phyloP scores from a whole-genome alignment of 257 asterid genomes.

The Lantana camara region DNA sequence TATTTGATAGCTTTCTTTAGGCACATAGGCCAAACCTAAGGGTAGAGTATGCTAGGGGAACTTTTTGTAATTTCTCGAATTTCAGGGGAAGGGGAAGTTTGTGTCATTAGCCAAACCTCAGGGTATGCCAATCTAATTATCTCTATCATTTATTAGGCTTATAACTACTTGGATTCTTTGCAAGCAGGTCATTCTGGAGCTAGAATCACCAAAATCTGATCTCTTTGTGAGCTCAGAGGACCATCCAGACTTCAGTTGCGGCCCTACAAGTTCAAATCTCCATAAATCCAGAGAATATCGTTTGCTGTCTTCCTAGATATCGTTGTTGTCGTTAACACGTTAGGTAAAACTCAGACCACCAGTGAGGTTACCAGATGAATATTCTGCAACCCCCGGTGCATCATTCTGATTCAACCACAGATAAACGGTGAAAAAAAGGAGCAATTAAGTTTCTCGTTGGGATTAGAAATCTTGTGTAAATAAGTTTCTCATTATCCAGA shows the following conservation, averaged over 20 bases:
- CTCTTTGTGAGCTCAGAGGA: conserved; percentile 57
- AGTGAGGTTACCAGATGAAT: not conserved
- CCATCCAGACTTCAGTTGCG: conserved; percentile 75
- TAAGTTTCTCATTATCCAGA: no score
- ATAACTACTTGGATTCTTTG: conserved; percentile 7
- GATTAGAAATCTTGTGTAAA: no score
- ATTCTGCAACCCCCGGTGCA: conserved; percentile 9
- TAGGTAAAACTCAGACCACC: not conserved
- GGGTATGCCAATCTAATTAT: no score
- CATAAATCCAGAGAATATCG: conserved; percentile 25
- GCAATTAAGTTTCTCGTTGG: not conserved
- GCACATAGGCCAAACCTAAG: no score
- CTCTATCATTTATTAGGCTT: no score
- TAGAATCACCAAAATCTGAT: conserved; percentile 59
- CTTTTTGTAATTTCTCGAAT: no score
- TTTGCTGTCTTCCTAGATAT: conserved; percentile 10
- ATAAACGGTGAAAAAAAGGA: not conserved
- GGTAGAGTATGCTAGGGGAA: no score
- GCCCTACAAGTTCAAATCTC: conserved; percentile 28
- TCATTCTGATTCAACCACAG: not conserved
- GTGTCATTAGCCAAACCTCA: no score
- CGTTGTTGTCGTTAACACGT: not conserved
- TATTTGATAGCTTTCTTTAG: no score
- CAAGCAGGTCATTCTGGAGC: conserved; percentile 75
- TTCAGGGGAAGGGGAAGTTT: no score